A percentile compares a stretch with the other conserved stretches of the same genome.
phyloP scores from a whole-genome alignment of 169 alveolate genomes.

The Perkinsus marinus region DNA sequence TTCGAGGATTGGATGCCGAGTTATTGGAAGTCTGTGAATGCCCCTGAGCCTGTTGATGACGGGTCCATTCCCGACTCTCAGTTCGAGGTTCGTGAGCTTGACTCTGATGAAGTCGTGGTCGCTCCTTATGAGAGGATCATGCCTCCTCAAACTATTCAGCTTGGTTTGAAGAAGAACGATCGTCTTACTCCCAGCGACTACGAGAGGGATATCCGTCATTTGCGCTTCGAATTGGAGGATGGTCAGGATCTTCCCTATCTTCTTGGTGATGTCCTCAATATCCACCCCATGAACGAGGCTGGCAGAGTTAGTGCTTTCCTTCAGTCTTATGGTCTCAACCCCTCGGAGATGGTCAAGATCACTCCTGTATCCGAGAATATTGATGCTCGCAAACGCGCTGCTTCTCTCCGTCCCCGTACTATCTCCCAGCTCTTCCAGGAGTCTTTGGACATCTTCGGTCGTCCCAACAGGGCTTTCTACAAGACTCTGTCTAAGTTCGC shows the following conservation, averaged over 20 bases:
- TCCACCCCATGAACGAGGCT: slow-evolving; percentile 20
- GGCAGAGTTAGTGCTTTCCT: background rate
- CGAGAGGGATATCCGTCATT: slow-evolving; percentile 26
- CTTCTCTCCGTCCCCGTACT: slow-evolving; percentile 17
- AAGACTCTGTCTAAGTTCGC: slow-evolving; percentile 17
- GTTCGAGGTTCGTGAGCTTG: slow-evolving; percentile 4
- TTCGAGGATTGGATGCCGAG: slow-evolving; percentile 34
- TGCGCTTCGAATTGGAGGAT: slow-evolving; percentile 12
- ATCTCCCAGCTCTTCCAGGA: slow-evolving; percentile 20
- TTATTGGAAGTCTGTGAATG: slow-evolving; percentile 12
- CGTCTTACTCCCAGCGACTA: slow-evolving; percentile 19
- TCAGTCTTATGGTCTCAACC: background rate
- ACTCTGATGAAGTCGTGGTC: slow-evolving; percentile 5
- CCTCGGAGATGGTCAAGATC: background rate
- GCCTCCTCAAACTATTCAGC: slow-evolving; percentile 19
- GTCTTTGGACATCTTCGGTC: slow-evolving; percentile 25
- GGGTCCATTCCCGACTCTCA: background rate
- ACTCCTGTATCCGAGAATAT: background rate
- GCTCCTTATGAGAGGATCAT: slow-evolving; percentile 15
- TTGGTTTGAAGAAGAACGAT: slow-evolving; percentile 7
- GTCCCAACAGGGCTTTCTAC: slow-evolving; percentile 22
- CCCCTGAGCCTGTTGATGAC: slow-evolving; percentile 21
- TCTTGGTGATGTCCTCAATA: slow-evolving; percentile 24
- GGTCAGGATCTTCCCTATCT: background rate
- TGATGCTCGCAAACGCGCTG: background rate